phyloP scores from a whole-genome alignment of 331 rosid genomes.

The Quercus tomentella region DNA sequence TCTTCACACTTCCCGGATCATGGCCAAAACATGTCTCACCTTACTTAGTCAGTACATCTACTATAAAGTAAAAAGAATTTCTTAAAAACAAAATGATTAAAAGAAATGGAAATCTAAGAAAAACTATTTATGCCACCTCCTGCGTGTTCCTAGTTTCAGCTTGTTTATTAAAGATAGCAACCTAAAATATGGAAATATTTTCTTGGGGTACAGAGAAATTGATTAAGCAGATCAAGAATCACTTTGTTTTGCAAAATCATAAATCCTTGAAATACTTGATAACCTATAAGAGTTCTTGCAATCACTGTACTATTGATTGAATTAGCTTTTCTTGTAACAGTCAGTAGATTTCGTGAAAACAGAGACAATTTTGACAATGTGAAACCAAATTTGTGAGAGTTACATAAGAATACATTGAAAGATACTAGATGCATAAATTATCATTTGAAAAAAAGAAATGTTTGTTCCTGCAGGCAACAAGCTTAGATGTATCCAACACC shows the following conservation, averaged over 20 bases:
- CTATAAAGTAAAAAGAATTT: too few species aligned
- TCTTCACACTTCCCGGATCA: too few species aligned
- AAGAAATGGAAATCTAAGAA: too few species aligned
- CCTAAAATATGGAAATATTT: not conserved
- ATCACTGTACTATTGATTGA: not conserved
- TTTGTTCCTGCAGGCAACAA: constrained; percentile 1
- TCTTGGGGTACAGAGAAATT: not conserved
- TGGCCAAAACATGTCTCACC: not conserved
- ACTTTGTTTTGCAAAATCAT: not conserved
- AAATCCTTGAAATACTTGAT: not conserved
- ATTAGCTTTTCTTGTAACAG: not conserved
- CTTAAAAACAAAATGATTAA: too few species aligned
- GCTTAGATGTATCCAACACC: not conserved
- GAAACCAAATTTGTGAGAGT: not conserved
- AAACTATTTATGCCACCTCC: not conserved
- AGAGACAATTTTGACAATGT: not conserved
- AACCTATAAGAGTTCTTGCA: not conserved
- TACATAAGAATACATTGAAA: not conserved
- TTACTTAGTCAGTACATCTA: not conserved
- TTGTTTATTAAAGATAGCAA: not conserved
- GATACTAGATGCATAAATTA: not conserved
- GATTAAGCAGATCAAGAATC: not conserved
- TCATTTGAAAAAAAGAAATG: not conserved
- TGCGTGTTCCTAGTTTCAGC: not conserved
- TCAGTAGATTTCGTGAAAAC: not conserved